Base-by-base conservation (phyloP, 306 rosid genomes). In the Vigna trinervia region DNA sequence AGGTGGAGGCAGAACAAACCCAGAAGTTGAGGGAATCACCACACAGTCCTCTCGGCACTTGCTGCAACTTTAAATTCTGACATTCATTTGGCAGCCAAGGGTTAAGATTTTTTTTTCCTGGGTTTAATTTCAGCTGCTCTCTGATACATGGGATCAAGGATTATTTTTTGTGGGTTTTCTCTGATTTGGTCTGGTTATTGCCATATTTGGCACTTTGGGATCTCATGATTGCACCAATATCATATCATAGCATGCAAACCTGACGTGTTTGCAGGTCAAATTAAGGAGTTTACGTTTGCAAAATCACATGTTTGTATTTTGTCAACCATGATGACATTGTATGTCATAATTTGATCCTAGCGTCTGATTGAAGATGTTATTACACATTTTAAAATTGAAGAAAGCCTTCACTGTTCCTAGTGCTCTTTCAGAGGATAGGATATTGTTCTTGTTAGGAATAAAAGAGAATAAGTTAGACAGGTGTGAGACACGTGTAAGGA, bases 381-480 rank as follows among this genome's bases (percentile, higher is more conserved):
- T 72, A 41, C 11, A 41, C 12, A 41, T 53, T 75, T 75, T 58
- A 57, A 58, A 65, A 34, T 66, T 74, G 39, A 58, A 48, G 65
- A 61, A 64, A 65, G 4, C 30, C 34, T 53, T 54, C 19, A 20
- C 45, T 52, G 17, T 54, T 19, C n/a, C n/a, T 30, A 54, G 51
- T 80, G 4, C 59, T 48, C 56, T 58, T 43, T 60, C 46, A 36
- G 77, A 60, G 50, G 78, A 20, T 78, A 51, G 58, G 57, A 36
- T 71, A 30, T 10, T 61, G n/a, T 57, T 17, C 19, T 17, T 17
- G 19, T 17, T 17, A 17, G 19, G 19, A 17, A 17, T 17, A 17
- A 17, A 17, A 17, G 19, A 17, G 19, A 17, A 17, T 17, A 17
- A 17, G 19, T 17, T 17, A 17, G 19, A 17, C 19, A 17, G 19